Base-by-base conservation (phyloP, 176 grass and related monocot genomes). In the Carex cristatella region DNA sequence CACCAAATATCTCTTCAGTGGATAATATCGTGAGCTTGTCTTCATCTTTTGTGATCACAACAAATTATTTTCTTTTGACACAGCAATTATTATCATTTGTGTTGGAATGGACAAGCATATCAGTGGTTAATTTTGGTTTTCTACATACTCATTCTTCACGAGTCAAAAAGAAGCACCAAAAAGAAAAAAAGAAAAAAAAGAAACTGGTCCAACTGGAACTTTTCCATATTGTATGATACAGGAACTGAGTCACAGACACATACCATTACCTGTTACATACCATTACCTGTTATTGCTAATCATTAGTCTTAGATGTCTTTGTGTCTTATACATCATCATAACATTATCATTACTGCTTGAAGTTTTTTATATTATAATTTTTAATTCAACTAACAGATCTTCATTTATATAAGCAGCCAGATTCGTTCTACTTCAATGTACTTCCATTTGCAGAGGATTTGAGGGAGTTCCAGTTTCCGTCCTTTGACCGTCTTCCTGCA, bases 401-500 rank as follows among this genome's bases (percentile, higher is more conserved):
- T 85, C 87, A 40, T 74, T 86, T 35, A 78, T 19, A 14, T 68
- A 51, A 79, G 67, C 91, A 98, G 96, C 79, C 88, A 83, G 96
- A 98, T 89, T 95, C 96, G 7, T 98, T 98, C 84, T 95, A 88
- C 88, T 95, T 95, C 62, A 98, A 94, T 64, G 82, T 95, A 82
- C 90, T 98, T 80, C 96, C 96, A 76, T 98, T 98, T 88, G 85
- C 89, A 71, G 96, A 98, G 88, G 96, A 95, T 32, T 48, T 98
- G 51, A 73, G 96, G 84, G 93, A 98, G 12, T 98, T 94, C 83
- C 93, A 92, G 42, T 98, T 98, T 84, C 89, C 89, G 5, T 95
- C 95, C 79, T 92, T 98, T 53, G 86, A 84, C 82, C 90, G 13
- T 27, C 69, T 94, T 49, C 91, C 91, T 80, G 78, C 88, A 68